Conservation (phyloP, 768 basidiomycete genomes). For the Russula emetica region DNA sequence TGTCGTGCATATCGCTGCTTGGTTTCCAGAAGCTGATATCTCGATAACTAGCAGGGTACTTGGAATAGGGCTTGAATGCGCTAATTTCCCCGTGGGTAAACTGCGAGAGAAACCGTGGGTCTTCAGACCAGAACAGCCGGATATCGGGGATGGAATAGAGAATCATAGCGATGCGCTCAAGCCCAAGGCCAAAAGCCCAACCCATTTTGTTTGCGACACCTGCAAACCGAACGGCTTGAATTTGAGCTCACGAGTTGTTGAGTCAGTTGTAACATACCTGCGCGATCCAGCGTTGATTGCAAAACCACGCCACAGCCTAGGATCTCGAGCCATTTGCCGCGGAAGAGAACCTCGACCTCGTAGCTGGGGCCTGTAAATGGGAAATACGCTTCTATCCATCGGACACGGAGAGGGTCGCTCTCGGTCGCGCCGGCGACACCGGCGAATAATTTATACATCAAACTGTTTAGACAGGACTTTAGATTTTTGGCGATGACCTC, state of each 20-base stretch:
- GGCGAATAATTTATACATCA: conserved; percentile 82
- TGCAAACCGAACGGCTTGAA: conserved; percentile 31
- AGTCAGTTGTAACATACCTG: conserved; percentile 52
- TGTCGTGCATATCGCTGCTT: conserved; percentile 66
- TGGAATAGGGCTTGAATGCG: conserved; percentile 87
- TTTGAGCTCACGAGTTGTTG: not conserved
- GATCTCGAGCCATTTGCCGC: conserved; percentile 96
- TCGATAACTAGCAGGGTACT: conserved; percentile 88
- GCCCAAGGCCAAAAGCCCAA: conserved; percentile 97
- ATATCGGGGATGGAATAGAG: conserved; percentile 97
- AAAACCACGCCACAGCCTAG: conserved; percentile 89
- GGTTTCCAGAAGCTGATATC: conserved; percentile 94
- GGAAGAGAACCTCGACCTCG: conserved; percentile 96
- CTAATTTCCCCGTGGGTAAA: conserved; percentile 74
- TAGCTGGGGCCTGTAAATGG: conserved; percentile 98
- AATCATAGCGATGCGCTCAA: conserved; percentile 97
- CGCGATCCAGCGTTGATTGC: conserved; percentile 82
- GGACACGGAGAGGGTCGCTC: conserved; percentile 73
- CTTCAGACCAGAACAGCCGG: conserved; percentile 93
- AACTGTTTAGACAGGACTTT: conserved; percentile 82
- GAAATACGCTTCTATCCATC: conserved; percentile 98
- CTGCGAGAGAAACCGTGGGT: conserved; percentile 82
- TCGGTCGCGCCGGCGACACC: conserved; percentile 45
- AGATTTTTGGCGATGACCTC: conserved; percentile 77
- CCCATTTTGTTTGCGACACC: conserved; percentile 81